phyloP scores from a whole-genome alignment of 495 filamentous ascomycete genomes.

The Lichenothelia convexa region DNA sequence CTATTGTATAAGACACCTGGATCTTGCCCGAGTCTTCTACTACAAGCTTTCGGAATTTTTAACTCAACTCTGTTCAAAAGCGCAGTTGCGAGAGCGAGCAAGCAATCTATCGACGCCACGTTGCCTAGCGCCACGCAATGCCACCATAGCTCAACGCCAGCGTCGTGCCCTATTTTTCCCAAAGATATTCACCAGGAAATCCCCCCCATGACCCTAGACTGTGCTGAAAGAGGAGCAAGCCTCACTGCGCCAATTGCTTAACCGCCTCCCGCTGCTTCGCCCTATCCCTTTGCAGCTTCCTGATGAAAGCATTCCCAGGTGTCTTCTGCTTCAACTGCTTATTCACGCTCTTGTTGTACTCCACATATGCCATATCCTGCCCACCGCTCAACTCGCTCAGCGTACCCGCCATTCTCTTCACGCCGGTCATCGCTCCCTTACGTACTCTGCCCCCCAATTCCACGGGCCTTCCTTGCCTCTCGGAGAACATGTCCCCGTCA shows the following conservation, averaged over 20 bases:
- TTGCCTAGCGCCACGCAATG: no score
- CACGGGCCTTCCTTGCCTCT: conserved; percentile 27
- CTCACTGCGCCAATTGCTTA: conserved; percentile 6
- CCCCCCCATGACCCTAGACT: no score
- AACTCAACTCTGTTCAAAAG: no score
- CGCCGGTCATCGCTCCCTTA: conserved; percentile 36
- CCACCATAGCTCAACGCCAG: no score
- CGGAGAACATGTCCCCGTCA: conserved; percentile 68
- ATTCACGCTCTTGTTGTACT: conserved; percentile 58
- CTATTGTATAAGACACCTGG: no score
- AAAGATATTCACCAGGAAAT: no score
- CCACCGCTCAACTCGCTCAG: conserved; percentile 74
- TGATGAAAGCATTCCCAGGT: conserved; percentile 48
- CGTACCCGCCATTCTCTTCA: conserved; percentile 67
- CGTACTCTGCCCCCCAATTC: conserved; percentile 26
- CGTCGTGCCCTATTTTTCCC: no score
- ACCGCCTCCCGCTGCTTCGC: conserved; percentile 34
- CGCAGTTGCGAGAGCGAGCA: no score
- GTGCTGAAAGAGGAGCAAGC: background rate
- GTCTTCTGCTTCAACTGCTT: conserved; percentile 67
- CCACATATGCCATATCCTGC: conserved; percentile 92
- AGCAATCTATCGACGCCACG: no score
- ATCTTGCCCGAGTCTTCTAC: no score
- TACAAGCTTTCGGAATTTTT: no score
- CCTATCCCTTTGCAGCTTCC: conserved; percentile 63